Evolutionary conservation across 306 rosid species (phyloP).

Genomic region (Malus fusca): DNA sequence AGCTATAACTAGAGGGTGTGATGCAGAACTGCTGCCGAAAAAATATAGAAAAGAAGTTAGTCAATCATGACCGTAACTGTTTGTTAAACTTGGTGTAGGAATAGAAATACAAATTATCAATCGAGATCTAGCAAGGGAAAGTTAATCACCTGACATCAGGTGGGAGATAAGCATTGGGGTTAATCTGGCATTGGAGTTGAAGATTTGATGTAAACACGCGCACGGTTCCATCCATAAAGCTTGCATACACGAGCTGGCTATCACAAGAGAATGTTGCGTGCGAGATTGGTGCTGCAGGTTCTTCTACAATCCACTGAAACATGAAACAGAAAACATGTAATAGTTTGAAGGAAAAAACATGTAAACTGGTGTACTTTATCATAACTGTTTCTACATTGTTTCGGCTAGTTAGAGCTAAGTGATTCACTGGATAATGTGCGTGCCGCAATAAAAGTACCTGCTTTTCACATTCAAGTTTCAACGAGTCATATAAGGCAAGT

Average conservation of each 20-base stretch:
- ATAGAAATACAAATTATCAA: background rate
- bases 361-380: no score
- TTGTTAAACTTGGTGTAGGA: background rate
- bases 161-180: conserved; percentile 69
- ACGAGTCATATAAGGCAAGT: conserved; percentile 61
- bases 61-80: background rate
- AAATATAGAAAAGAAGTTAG: background rate
- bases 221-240: conserved; percentile 65
- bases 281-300: conserved; percentile 60
- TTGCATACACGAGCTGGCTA: conserved; percentile 67
- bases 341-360: background rate
- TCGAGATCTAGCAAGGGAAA: background rate
- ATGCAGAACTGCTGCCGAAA: conserved; percentile 32
- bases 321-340: conserved; percentile 11
- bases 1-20: conserved; percentile 54
- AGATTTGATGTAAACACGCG: conserved; percentile 57
- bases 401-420: background rate
- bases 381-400: no score
- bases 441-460: conserved; percentile 33
- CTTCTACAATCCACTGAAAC: conserved; percentile 68
- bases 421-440: background rate
- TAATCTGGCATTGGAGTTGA: conserved; percentile 66
- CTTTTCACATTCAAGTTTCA: conserved; percentile 56
- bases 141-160: conserved; percentile 53
- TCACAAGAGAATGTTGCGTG: conserved; percentile 85